Base-by-base conservation (phyloP, 106 monocot genomes). In the Dactylorhiza incarnata region DNA sequence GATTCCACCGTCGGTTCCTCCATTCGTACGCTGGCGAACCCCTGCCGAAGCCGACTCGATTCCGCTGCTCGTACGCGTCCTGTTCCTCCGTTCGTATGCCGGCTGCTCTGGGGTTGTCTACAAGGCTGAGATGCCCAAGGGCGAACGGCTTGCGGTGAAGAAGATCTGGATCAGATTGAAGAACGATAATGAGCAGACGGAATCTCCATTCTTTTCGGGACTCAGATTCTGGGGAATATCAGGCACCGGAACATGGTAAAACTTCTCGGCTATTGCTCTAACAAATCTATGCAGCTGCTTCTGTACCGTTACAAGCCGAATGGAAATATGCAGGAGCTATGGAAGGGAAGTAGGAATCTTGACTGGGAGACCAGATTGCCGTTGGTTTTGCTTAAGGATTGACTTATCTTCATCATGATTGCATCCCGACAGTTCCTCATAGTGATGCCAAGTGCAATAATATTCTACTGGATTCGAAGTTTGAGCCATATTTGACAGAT, bases 361-460 rank as follows among this genome's bases (percentile, higher is more conserved):
- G 96, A 97, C 73, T 97, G 96, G 96, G 96, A 97, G 49, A 91
- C 84, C 1, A 91, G 96, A 89, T 97, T 29, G 90, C 96, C 0
- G 81, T 97, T 6, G 93, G 96, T 0, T 72, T 84, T 1, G 96
- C 96, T 20, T 93, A 97, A 67, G 96, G 96, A 0, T 77, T 97
- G 72, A 79, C 93, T 12, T 99, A 94, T 68, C 89, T 99, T 48
- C 97, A 94, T 82, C 94, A 99, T 74, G 97, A 94, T 58, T 99
- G 97, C 68, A 84, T 91, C 7, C 97, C 97, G 0, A 78, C 87
- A 12, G 88, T 99, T 24, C 84, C 91, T 15, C 97, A 99, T 65
- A 82, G 94, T 72, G 97, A 99, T 74, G 89, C 94, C 49, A 99
- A 99, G 86, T 88, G 91, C 77, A 99, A 91, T 75, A 99, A 94